Percentiles rank a stretch among this genome's conserved stretches.
Evolutionary conservation across 371 early-diverging fungal genomes (phyloP).

Genomic region (Choanephora cucurbitarum): DNA sequence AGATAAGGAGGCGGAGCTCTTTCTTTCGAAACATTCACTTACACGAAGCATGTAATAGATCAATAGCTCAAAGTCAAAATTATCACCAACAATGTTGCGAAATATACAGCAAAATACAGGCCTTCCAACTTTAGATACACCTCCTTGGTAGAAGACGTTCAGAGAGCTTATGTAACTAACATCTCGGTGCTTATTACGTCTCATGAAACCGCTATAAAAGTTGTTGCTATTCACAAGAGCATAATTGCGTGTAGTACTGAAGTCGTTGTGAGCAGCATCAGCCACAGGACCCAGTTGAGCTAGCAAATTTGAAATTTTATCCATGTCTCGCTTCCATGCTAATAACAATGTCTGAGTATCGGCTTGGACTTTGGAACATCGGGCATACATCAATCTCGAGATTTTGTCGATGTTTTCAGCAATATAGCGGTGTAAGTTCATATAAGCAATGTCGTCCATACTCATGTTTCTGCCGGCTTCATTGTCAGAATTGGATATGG

Average conservation of each 20-base stretch:
- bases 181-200: constrained; percentile 62
- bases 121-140: constrained; percentile 68
- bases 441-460: constrained; percentile 49
- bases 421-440: constrained; percentile 38
- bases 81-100: constrained; percentile 66
- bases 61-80: constrained; percentile 77
- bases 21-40: constrained; percentile 14
- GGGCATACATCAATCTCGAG: constrained; percentile 28
- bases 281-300: constrained; percentile 83
- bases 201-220: constrained; percentile 72
- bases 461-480: constrained; percentile 5
- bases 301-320: constrained; percentile 76
- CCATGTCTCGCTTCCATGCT: constrained; percentile 59
- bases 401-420: constrained; percentile 47
- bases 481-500: constrained; percentile 4
- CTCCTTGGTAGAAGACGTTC: constrained; percentile 76
- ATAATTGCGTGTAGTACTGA: constrained; percentile 37
- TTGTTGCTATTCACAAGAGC: constrained; percentile 47
- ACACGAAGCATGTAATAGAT: constrained; percentile 67
- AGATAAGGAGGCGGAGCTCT: too few species aligned
- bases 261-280: constrained; percentile 50
- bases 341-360: constrained; percentile 29
- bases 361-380: constrained; percentile 18
- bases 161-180: constrained; percentile 58
- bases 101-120: constrained; percentile 83